Evolutionary conservation across 2,329 filamentous ascomycete genomes (phyloP), one percentile per base, ranked within the genome.

Genomic region (Beauveria australis): DNA sequence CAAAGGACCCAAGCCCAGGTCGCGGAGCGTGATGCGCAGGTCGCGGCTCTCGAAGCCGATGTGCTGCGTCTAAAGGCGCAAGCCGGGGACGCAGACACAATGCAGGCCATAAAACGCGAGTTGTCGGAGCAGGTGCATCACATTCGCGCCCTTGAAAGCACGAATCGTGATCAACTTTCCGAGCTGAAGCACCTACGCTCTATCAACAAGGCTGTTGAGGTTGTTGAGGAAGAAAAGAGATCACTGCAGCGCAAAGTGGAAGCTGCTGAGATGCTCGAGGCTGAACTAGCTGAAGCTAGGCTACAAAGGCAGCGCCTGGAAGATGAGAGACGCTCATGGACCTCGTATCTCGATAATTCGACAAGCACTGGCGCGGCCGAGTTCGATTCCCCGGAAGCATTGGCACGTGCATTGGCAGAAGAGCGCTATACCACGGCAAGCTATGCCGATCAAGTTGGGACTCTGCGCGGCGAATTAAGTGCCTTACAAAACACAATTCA

Each of bases 221-320:
- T 99, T 2, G 89, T 97, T 0, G 92, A 99, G 71, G 94, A 99
- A 72, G 92, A 99, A 76, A 97, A 97, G 78, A 82, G 90, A 63
- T 84, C 86, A 0, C 76, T 99, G 24, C 88, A 94, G 72, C 85
- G 87, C 37, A 91, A 86, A 69, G 72, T 99, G 1, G 86, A 91
- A 63, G 79, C 88, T 43, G 88, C 93, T 73, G 85, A 90, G 61
- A 80, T 84, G 14, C 69, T 96, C 10, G 86, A 94, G 68, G 79
- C 83, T 30, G 89, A 97, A 69, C 79, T 97, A 14, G 81, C 84
- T 10, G 93, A 96, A 70, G 84, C 89, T 22, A 84, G 89, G 63
- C 80, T 96, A 44, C 92, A 96, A 69, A 87, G 89, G 59, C 90
- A 95, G 68, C 82, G 92, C 3, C 78, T 99, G 0, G 91, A 97